Base-by-base conservation (phyloP, 306 rosid species). In the Pterocarpus santalinus region DNA sequence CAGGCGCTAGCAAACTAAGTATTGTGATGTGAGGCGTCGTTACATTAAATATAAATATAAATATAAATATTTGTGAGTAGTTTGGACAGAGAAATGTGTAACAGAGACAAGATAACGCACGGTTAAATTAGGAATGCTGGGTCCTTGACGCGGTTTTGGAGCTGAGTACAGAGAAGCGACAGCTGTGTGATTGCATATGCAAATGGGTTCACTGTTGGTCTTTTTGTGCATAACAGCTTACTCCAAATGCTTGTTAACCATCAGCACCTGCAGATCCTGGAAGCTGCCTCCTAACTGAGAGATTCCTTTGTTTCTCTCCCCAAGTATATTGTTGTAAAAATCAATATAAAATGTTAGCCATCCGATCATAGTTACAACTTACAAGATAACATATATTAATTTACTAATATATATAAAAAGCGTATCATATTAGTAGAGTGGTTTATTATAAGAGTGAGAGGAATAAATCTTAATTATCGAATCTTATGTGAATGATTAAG, bases 131-230 rank as follows among this genome's bases (percentile, higher is more conserved):
- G 70, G 62, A 67, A 65, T 72, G 15, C 79, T 64, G 76, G 67
- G 80, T 46, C 76, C 85, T 44, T 33, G 43, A 94, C 98, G 98
- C 98, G 98, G 81, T 91, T 91, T 94, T 66, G 63, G 85, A 82
- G 81, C 63, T 87, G 94, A 75, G 65, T 89, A 73, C 97, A 94
- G 98, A 76, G 83, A 67, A 82, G 88, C 81, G 83, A 80, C 92
- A 94, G 98, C 98, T 94, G 93, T 92, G 63, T 61, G 43, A 53
- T 58, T 69, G 68, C 83, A 82, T 76, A 41, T 28, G 72, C 83
- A 82, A 46, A 72, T 44, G 30, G 70, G 61, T 39, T 65, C 57
- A 44, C 60, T 51, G 62, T 58, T 57, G 17, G 22, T 5, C 33
- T 0, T 57, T 85, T 67, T 61, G 7, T 75, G 72, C 78, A 62